These are phyloP conservation scores for Lindgomyces ingoldianus DNA, from an alignment of 495 filamentous ascomycete species.

Conservation along the genomic window DNA sequence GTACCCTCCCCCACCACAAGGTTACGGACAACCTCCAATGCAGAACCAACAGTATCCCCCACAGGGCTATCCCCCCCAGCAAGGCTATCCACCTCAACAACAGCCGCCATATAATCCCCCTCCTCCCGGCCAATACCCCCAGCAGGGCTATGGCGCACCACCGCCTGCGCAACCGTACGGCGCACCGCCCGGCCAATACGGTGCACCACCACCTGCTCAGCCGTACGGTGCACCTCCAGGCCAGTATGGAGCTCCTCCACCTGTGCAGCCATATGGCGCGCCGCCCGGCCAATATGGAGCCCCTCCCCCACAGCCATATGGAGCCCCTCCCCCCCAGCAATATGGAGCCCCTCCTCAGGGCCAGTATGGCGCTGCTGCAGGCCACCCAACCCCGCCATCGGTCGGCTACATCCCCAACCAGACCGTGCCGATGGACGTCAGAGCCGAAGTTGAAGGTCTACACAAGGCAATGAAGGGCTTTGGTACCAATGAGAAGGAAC, in stretches of 20 bases:
- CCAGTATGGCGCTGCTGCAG: neutral
- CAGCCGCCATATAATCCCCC: slow-evolving; percentile 13
- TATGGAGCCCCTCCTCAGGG: slow-evolving; percentile 13
- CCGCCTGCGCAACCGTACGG: slow-evolving; percentile 9
- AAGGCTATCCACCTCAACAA: slow-evolving; percentile 3
- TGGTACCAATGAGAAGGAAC: slow-evolving; percentile 76
- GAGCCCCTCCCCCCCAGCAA: neutral
- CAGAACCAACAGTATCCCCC: slow-evolving; percentile 36
- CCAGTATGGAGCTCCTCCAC: slow-evolving; percentile 28
- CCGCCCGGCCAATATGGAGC: slow-evolving; percentile 35
- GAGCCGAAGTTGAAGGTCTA: slow-evolving; percentile 65
- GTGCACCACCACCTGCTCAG: slow-evolving; percentile 32
- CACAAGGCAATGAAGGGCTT: slow-evolving; percentile 88
- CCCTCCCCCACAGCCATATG: slow-evolving; percentile 16
- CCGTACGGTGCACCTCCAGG: slow-evolving; percentile 10
- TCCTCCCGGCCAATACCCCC: neutral
- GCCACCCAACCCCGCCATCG: slow-evolving; percentile 10
- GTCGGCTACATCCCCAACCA: slow-evolving; percentile 24
- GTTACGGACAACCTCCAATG: slow-evolving; percentile 34
- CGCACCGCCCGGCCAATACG: neutral
- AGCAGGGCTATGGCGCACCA: neutral
- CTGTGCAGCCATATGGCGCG: slow-evolving; percentile 44
- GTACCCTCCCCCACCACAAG: slow-evolving; percentile 11
- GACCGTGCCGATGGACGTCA: slow-evolving; percentile 62
- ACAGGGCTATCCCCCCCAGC: slow-evolving; percentile 17